Evolutionary conservation across 2,329 filamentous ascomycete genomes (phyloP).

Genomic region (Penicillium janthinellum): DNA sequence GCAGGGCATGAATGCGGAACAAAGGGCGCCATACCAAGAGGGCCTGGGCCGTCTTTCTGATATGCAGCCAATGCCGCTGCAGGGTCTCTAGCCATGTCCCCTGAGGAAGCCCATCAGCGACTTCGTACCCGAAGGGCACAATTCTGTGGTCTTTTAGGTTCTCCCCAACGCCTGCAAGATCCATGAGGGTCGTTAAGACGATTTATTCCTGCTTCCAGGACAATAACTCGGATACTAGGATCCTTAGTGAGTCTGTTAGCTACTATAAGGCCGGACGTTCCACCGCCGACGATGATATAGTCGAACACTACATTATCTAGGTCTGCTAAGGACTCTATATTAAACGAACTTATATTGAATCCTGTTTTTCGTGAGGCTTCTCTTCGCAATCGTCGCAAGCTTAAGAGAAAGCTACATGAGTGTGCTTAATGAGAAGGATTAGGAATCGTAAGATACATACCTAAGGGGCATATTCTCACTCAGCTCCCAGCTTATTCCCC

Average conservation of each 20-base stretch:
- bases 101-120: constrained; percentile 26
- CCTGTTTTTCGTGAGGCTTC: too few species aligned
- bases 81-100: constrained; percentile 25
- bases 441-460: neutral
- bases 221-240: neutral
- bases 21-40: constrained; percentile 22
- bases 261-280: neutral
- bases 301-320: neutral
- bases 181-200: constrained; percentile 31
- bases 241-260: neutral
- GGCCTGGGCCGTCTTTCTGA: constrained; percentile 24
- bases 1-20: constrained; percentile 16
- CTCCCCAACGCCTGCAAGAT: constrained; percentile 50
- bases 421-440: neutral
- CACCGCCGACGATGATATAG: neutral
- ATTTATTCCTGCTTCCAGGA: neutral
- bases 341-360: neutral
- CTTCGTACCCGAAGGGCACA: constrained; percentile 19
- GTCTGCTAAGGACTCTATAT: neutral
- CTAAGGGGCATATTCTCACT: neutral
- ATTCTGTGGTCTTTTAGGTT: constrained; percentile 53
- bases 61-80: constrained; percentile 26
- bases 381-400: neutral
- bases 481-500: neutral
- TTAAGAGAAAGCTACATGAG: neutral